phyloP scores from a whole-genome alignment of 768 basidiomycete genomes.

The Termitomyces sp. region DNA sequence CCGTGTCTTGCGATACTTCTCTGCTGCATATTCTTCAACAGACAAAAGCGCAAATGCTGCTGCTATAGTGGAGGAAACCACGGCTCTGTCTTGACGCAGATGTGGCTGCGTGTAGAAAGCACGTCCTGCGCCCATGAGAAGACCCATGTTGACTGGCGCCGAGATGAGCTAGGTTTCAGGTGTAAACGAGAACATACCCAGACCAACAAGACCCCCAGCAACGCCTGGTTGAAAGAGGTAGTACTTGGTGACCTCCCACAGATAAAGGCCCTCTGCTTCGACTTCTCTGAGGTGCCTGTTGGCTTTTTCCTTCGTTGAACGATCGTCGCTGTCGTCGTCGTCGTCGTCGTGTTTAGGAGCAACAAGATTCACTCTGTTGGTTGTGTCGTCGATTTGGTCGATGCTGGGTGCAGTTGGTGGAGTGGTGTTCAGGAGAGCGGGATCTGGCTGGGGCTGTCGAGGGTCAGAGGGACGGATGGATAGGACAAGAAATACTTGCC shows the following conservation, averaged over 20 bases:
- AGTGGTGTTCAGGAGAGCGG: conserved; percentile 52
- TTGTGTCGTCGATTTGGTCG: conserved; percentile 32
- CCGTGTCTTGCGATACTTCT: conserved; percentile 54
- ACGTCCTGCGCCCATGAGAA: conserved; percentile 57
- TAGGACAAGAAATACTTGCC: conserved; percentile 23
- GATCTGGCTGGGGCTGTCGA: conserved; percentile 58
- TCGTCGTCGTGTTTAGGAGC: conserved; percentile 20
- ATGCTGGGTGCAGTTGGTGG: conserved; percentile 30
- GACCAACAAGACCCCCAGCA: conserved; percentile 66
- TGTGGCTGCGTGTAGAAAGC: conserved; percentile 57
- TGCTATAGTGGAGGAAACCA: conserved; percentile 48
- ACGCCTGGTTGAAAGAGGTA: conserved; percentile 61
- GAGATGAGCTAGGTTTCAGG: background rate
- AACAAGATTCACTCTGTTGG: conserved; percentile 52
- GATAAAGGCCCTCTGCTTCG: conserved; percentile 45
- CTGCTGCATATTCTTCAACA: conserved; percentile 58
- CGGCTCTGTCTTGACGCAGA: conserved; percentile 50
- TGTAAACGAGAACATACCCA: conserved; percentile 38
- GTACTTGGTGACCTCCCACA: conserved; percentile 47
- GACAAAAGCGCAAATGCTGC: conserved; percentile 52
- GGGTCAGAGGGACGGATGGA: background rate
- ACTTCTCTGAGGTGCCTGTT: conserved; percentile 35
- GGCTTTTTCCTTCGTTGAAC: conserved; percentile 16
- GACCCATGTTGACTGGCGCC: conserved; percentile 60
- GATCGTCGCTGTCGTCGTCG: background rate